phyloP scores from a whole-genome alignment of 805 yeast genomes.

The Blastobotrys peoriensis region DNA sequence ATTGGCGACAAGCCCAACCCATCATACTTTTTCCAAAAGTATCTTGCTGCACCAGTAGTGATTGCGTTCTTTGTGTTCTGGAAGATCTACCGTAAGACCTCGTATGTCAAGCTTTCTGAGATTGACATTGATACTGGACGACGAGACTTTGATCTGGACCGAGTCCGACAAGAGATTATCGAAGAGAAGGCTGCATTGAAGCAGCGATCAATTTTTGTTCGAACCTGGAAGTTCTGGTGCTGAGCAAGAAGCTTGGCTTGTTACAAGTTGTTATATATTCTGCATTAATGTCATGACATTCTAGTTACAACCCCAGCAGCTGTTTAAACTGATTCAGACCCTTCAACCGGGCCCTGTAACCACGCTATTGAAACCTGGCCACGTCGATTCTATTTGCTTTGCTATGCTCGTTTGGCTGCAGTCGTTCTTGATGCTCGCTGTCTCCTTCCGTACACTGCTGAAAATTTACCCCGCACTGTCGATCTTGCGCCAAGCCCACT shows the following conservation, averaged over 20 bases:
- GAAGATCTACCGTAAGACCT: slow-evolving; percentile 39
- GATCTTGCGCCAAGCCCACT: no score
- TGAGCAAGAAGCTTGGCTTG: slow-evolving; percentile 10
- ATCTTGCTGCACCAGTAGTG: slow-evolving; percentile 40
- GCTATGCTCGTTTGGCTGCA: no score
- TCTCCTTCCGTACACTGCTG: no score
- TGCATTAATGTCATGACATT: no score
- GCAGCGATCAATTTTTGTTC: slow-evolving; percentile 42
- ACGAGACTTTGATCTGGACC: slow-evolving; percentile 50
- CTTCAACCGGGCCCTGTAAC: no score
- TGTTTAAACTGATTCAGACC: no score
- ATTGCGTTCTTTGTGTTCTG: slow-evolving; percentile 42
- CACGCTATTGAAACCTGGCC: no score
- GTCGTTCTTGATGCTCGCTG: no score
- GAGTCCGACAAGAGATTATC: slow-evolving; percentile 46
- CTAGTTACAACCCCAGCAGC: no score
- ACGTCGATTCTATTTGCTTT: no score
- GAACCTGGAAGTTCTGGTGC: slow-evolving; percentile 43
- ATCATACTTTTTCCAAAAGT: slow-evolving; percentile 41
- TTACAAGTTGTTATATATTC: no score
- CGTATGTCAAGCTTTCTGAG: slow-evolving; percentile 41
- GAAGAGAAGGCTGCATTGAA: slow-evolving; percentile 43
- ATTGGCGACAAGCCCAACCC: slow-evolving; percentile 39
- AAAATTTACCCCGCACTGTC: no score
- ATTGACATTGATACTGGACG: slow-evolving; percentile 61